Conservation (phyloP, 768 basidiomycete species). For the Russula brevipes region DNA sequence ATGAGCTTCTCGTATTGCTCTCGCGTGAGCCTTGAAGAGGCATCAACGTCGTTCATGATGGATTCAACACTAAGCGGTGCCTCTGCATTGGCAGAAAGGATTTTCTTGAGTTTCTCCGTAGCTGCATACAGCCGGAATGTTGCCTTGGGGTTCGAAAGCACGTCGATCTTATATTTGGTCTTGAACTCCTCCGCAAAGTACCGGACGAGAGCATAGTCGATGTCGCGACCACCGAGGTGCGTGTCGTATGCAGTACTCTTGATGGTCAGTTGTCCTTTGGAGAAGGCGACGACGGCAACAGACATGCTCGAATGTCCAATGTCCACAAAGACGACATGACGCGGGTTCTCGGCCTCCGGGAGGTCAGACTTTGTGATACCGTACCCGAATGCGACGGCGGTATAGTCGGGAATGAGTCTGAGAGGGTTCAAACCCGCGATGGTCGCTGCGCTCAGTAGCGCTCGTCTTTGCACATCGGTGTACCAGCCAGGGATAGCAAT, state of each 20-base stretch:
- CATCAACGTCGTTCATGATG: slow-evolving; percentile 94
- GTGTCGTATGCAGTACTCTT: slow-evolving; percentile 88
- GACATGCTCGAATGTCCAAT: slow-evolving; percentile 91
- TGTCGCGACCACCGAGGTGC: slow-evolving; percentile 92
- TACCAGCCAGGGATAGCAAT: slow-evolving; percentile 97
- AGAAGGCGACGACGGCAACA: slow-evolving; percentile 84
- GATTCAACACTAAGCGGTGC: slow-evolving; percentile 90
- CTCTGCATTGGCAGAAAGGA: slow-evolving; percentile 89
- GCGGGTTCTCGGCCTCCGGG: slow-evolving; percentile 74
- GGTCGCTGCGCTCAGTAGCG: slow-evolving; percentile 80
- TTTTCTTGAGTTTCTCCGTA: slow-evolving; percentile 94
- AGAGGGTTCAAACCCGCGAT: slow-evolving; percentile 89
- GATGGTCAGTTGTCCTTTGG: slow-evolving; percentile 86
- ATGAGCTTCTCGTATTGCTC: slow-evolving; percentile 82
- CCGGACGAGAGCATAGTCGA: slow-evolving; percentile 85
- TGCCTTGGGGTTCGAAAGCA: slow-evolving; percentile 85
- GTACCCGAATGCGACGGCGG: slow-evolving; percentile 93
- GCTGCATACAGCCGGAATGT: slow-evolving; percentile 83
- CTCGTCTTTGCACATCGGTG: slow-evolving; percentile 89
- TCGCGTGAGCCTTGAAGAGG: slow-evolving; percentile 75
- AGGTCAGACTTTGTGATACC: slow-evolving; percentile 99
- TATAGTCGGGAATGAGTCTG: slow-evolving; percentile 95
- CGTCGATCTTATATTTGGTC: slow-evolving; percentile 97
- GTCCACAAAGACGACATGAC: slow-evolving; percentile 91
- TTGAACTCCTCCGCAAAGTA: slow-evolving; percentile 93